Base-by-base conservation (phyloP, 495 filamentous ascomycete genomes). In the Recurvomyces mirabilis region DNA sequence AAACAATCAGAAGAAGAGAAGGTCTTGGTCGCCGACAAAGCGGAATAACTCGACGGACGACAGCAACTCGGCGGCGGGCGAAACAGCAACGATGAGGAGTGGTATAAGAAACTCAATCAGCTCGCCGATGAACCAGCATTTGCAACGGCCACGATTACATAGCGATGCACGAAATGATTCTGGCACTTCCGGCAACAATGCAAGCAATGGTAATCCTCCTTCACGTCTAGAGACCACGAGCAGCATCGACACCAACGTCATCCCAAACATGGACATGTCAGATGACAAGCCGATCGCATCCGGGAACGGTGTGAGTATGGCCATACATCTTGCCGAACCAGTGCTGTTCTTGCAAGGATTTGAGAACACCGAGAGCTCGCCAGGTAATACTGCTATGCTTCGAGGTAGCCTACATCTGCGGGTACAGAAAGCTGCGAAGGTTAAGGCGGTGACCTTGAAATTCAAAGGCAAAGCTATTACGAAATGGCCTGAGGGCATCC, bases 401-500 rank as follows among this genome's bases (percentile, higher is more conserved):
- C 74, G 91, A 36, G 91, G 91, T 5, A 87, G 78, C 57, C 64
- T 98, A 42, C 78, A 83, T 58, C 60, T 98, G 39, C 79, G 79
- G 49, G 73, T 95, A 9, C 81, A 80, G 30, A 98, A 96, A 63
- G 81, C 79, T 53, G 79, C 86, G 29, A 98, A 98, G 67, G 81
- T 98, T 47, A 95, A 93, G 68, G 79, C 87, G n/a, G 75, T 98
- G 22, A 84, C 82, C 4, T 67, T 98, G 37, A 84, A 80, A 52
- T 88, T 98, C 53, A 73, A 77, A 22, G 91, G 89, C 14, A 81
- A 80, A 58, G 81, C 87, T 2, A 78, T 81, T 49, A 98, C 91
- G 0, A 87, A 94, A 58, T 98, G 91, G 91, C 91, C 93, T 17
- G 91, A 98, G 69, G 91, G 89, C 24, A 94, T 98, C 17, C 93